These are phyloP conservation scores for Actinomucor elegans DNA, from an alignment of 371 early-diverging fungal genomes.

Conservation along the genomic window DNA sequence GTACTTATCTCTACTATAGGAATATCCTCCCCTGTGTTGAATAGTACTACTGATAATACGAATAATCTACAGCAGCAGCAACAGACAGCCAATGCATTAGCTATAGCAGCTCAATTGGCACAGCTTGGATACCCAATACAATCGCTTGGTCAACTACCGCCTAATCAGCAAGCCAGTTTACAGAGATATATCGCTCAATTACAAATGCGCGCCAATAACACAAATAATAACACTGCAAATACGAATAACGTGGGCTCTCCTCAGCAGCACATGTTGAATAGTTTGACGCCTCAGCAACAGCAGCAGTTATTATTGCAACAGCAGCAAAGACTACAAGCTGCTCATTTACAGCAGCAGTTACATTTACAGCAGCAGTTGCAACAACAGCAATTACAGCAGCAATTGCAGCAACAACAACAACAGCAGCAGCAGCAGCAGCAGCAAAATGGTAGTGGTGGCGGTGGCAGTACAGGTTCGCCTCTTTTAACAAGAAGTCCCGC, in stretches of 20 bases:
- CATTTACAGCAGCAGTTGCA: conserved; percentile 25
- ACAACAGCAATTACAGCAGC: conserved; percentile 15
- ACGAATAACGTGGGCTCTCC: background rate
- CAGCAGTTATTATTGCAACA: conserved; percentile 8
- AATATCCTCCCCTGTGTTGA: conserved; percentile 18
- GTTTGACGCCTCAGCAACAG: conserved; percentile 6
- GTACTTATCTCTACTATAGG: conserved; percentile 6
- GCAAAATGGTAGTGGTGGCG: conserved; percentile 12
- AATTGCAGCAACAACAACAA: conserved; percentile 19
- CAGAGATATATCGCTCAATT: conserved; percentile 43
- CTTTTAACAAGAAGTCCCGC: conserved; percentile 19
- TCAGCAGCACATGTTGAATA: conserved; percentile 6
- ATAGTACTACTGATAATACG: background rate
- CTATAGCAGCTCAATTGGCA: conserved; percentile 38
- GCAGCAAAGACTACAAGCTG: conserved; percentile 20
- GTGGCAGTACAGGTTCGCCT: conserved; percentile 5
- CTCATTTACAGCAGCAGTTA: conserved; percentile 14
- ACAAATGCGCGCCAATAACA: conserved; percentile 28
- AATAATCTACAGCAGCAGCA: conserved; percentile 17
- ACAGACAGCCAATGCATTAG: conserved; percentile 31
- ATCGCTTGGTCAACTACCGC: conserved; percentile 22
- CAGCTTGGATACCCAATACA: conserved; percentile 42
- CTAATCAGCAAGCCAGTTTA: conserved; percentile 39
- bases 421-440: conserved; percentile 10
- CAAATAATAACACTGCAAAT: conserved; percentile 2